Percentiles rank a stretch among this genome's conserved stretches.
Conservation (phyloP, 2,329 filamentous ascomycete species). For the Aplosporella prunicola region DNA sequence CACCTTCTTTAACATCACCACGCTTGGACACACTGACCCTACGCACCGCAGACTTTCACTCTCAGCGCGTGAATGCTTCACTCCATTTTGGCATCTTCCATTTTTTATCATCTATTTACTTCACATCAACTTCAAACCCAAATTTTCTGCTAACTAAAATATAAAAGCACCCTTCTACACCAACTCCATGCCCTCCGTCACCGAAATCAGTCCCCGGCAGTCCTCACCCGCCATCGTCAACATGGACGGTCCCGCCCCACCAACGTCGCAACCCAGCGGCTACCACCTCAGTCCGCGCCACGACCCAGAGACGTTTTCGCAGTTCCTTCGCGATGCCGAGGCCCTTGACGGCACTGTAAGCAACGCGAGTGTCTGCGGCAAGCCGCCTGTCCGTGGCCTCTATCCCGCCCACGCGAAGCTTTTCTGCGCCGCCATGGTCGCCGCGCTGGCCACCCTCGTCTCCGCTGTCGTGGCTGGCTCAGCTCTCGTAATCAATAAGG, state of each 20-base stretch:
- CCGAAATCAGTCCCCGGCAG: too few relatives aligned
- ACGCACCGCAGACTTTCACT: too few relatives aligned
- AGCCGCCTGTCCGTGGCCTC: not conserved
- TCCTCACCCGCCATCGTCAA: not conserved
- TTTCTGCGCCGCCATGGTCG: constrained; percentile 1
- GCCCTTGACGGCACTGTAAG: not conserved
- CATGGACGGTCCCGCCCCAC: not conserved
- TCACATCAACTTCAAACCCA: too few relatives aligned
- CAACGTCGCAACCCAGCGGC: not conserved
- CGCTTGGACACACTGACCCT: too few relatives aligned
- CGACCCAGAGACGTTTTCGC: constrained; percentile 2
- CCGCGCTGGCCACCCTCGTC: constrained; percentile 2
- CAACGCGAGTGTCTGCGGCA: too few relatives aligned
- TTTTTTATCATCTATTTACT: too few relatives aligned
- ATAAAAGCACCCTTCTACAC: not conserved
- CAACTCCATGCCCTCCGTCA: too few relatives aligned
- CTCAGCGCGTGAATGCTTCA: too few relatives aligned
- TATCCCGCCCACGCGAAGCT: not conserved
- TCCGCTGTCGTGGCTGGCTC: constrained; percentile 3
- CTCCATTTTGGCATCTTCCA: too few relatives aligned
- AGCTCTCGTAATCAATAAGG: constrained; percentile 2
- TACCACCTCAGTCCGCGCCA: not conserved
- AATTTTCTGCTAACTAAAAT: too few relatives aligned
- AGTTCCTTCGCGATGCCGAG: constrained; percentile 2
- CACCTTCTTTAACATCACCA: too few relatives aligned